Conservation (phyloP, 2,329 filamentous ascomycete genomes). For the Polychaeton citri region DNA sequence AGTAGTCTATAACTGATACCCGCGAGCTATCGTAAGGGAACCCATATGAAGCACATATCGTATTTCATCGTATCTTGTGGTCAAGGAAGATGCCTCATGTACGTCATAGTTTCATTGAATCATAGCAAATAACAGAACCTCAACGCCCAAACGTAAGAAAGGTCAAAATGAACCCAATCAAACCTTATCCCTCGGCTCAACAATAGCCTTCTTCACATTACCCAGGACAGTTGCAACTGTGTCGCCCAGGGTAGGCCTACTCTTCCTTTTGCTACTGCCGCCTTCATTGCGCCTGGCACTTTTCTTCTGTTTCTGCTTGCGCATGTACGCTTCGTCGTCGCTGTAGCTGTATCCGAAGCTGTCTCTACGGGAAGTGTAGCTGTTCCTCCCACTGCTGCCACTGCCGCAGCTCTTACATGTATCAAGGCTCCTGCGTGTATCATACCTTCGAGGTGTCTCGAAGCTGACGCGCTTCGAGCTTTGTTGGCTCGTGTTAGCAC, state of each 20-base stretch:
- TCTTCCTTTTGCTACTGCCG: too few species aligned
- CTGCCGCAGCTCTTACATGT: too few species aligned
- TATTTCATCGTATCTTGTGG: background rate
- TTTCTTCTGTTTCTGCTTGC: background rate
- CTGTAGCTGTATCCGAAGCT: too few species aligned
- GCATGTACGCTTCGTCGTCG: too few species aligned
- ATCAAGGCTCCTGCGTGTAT: too few species aligned
- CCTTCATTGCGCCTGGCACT: background rate
- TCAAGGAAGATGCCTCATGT: background rate
- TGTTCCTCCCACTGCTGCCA: too few species aligned
- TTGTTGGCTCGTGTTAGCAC: too few species aligned
- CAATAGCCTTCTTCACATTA: background rate
- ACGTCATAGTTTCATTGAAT: background rate
- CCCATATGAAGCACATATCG: background rate
- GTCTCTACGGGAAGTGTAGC: too few species aligned
- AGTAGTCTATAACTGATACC: background rate
- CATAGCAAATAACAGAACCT: background rate
- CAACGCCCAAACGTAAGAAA: too few species aligned
- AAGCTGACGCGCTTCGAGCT: too few species aligned
- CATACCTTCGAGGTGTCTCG: too few species aligned
- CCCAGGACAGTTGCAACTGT: background rate
- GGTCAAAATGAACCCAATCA: too few species aligned
- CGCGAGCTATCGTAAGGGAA: background rate
- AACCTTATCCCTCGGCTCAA: constrained; percentile 1
- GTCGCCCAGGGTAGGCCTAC: background rate